These are phyloP conservation scores for Emydomyces testavorans DNA, from an alignment of 2,329 filamentous ascomycete genomes.

Conservation along the genomic window DNA sequence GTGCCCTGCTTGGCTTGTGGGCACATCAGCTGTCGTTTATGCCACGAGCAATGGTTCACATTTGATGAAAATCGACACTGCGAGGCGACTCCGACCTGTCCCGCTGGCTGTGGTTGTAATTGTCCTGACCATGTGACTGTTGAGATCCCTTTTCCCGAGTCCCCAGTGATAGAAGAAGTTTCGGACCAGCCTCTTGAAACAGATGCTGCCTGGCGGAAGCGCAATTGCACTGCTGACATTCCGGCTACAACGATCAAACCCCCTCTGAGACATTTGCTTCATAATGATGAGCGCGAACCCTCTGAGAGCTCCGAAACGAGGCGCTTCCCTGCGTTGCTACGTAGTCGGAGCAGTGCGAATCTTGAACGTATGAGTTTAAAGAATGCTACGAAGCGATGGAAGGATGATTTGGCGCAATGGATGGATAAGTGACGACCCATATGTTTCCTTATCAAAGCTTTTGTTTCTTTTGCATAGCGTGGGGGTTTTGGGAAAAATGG, in stretches of 20 bases:
- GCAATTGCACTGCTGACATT: conserved; percentile 13
- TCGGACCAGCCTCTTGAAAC: not conserved
- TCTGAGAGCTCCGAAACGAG: not conserved
- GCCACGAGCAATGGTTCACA: conserved; percentile 34
- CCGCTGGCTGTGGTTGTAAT: conserved; percentile 39
- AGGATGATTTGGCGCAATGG: conserved; percentile 1
- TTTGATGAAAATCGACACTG: conserved; percentile 11
- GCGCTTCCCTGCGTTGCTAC: not conserved
- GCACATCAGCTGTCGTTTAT: conserved; percentile 38
- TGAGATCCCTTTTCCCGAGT: conserved; percentile 24
- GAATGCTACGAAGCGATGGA: conserved; percentile 1
- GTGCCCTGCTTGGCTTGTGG: conserved; percentile 39
- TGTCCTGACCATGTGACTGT: conserved; percentile 32
- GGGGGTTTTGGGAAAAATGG: not conserved
- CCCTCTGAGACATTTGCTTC: not conserved
- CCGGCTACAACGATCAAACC: conserved; percentile 12
- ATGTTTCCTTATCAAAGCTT: not conserved
- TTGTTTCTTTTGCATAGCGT: not conserved
- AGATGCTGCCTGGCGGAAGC: not conserved
- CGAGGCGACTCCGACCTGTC: conserved; percentile 27
- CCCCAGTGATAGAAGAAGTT: not conserved
- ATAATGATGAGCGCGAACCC: not conserved
- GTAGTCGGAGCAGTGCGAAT: not conserved
- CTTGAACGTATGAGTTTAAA: not conserved
- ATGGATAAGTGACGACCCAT: not conserved